Evolutionary conservation across 2,329 filamentous ascomycete genomes (phyloP).

Genomic region (Botryotinia globosa): DNA sequence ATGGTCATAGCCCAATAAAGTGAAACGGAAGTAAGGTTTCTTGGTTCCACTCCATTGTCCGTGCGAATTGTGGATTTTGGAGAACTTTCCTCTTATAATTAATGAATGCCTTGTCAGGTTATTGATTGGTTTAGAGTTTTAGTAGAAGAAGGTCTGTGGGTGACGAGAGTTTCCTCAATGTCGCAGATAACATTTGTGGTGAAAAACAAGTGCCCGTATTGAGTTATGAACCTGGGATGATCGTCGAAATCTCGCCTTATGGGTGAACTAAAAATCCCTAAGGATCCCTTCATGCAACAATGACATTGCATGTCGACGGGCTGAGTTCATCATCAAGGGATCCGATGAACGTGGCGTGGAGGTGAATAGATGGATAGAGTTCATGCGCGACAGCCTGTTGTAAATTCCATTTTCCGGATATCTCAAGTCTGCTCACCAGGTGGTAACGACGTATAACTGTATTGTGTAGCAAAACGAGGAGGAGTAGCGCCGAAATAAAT

Average conservation of each 20-base stretch:
- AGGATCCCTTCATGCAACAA: not conserved
- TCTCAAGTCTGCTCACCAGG: not conserved
- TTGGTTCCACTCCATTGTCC: not conserved
- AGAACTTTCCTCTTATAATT: not conserved
- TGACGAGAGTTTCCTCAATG: not conserved
- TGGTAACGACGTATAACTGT: not conserved
- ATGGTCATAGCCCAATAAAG: conserved; percentile 14
- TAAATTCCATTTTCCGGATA: not conserved
- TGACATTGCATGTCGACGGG: not conserved
- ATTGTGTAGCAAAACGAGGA: not conserved
- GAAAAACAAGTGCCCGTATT: not conserved
- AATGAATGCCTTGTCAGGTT: not conserved
- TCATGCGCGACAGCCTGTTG: not conserved
- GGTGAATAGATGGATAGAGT: not conserved
- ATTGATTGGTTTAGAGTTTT: conserved; percentile 6
- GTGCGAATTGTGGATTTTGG: conserved; percentile 5
- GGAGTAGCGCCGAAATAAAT: not conserved
- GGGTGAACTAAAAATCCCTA: not conserved
- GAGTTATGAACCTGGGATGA: not conserved
- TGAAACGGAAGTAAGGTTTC: conserved; percentile 6
- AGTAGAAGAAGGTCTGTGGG: not conserved
- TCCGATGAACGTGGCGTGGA: not conserved
- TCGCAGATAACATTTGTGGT: not conserved
- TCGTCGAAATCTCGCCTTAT: not conserved
- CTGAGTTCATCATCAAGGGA: not conserved